Evolutionary conservation across 192 early-diverging fungal species (phyloP), one percentile per base, ranked within the genome.

Genomic region (Globomyces pollinis-pini): DNA sequence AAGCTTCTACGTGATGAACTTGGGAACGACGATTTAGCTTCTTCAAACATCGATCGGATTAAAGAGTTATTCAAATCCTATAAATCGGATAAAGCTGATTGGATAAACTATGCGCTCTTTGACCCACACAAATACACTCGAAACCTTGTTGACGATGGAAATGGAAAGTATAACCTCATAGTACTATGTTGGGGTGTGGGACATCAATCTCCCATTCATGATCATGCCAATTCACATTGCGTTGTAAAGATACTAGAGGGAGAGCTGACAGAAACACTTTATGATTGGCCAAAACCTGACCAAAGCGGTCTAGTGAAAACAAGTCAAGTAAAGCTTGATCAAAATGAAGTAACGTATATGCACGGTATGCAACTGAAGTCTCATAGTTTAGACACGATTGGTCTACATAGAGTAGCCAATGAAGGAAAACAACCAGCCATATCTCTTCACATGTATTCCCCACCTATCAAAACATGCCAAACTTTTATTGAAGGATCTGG

Each of bases 81-180:
- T 65, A 64, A 60, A 16, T 82, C 86, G 3, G 81, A 88, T 50
- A 47, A 69, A 50, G 61, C 68, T 13, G 89, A 93, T 61, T 93
- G 88, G 87, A 39, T 53, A 7, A 76, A 85, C 60, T 91, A 86
- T 61, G 81, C 84, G 38, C 72, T 80, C 30, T 91, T 88, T 77
- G 88, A 91, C 50, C 71, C 72, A 5, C 74, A 77, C 35, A 63
- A 78, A 15, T 95, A 95, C 69, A 95, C 92, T 21, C 84, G 90
- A 35, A 92, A 90, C 62, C 74, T 91, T 11, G 83, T 95, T 0
- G 92, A 92, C 62, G 84, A 88, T 47, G 92, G 92, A 32, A 91
- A 91, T 63, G 92, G 90, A 57, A 84, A 85, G 59, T 96, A 91
- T 74, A 96, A 96, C 52, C 79, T 96, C 29, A 88, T 96, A 67